Evolutionary conservation across 306 rosid genomes (phyloP), one percentile per base, ranked within the genome.

Genomic region (Vachellia collinsii): DNA sequence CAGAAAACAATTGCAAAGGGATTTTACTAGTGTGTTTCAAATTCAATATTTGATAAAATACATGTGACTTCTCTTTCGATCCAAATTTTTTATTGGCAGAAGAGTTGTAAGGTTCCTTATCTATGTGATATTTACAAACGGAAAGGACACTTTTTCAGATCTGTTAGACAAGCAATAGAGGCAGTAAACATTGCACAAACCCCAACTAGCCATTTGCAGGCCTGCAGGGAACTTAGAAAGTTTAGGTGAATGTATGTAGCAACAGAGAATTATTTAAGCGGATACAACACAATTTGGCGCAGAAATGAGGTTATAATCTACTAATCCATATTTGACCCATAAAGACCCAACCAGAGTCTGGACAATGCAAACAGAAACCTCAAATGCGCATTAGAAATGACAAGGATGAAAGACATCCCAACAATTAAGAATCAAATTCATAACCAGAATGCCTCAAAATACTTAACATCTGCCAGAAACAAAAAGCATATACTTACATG

Each of bases 401-500:
- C 74, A 46, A 46, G 13, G 22, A 23, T 50, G 12, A 56, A 54
- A 63, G 68, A n/a, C 77, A 65, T 39, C 68, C 54, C 69, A 47
- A 67, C 13, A 20, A 77, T 34, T 78, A 46, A 12, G 62, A 65
- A 51, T 0, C 59, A 69, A 20, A 43, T 38, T 72, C 22, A 63
- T 39, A 68, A 67, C 73, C 78, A 74, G 66, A 68, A 50, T 36
- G 48, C 59, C 39, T 75, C 67, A 70, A 59, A 76, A 43, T 44
- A 43, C 37, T 23, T 14, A 6, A n/a, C 11, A 62, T 36, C 75
- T 63, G 73, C 23, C 65, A 50, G 72, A 81, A 78, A 65, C 36
- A 37, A 14, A 12, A 71, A 61, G 80, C 20, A 85, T 39, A 83
- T 29, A 90, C 99, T 95, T 87, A 95, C 99, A 87, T 95, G 99